Conservation (phyloP, 177 flowering plant species). For the Telopea speciosissima region DNA sequence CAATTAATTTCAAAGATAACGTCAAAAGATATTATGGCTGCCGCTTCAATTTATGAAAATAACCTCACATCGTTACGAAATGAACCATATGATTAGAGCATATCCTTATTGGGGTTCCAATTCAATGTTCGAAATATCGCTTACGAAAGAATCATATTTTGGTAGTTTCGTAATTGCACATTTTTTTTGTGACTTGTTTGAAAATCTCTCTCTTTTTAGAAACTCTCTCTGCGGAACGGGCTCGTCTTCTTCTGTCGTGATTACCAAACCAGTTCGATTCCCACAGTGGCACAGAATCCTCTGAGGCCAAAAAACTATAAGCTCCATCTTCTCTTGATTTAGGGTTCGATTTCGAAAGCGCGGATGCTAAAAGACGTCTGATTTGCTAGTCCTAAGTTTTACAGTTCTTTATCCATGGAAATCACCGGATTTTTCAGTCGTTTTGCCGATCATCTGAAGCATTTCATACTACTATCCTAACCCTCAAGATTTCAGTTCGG, state of each 20-base stretch:
- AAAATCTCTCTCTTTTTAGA: background rate
- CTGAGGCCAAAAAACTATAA: background rate
- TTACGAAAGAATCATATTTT: background rate
- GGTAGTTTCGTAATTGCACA: background rate
- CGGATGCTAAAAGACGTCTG: background rate
- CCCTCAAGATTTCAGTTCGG: background rate
- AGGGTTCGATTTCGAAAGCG: background rate
- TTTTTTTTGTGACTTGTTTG: conserved; percentile 8
- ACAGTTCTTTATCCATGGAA: background rate
- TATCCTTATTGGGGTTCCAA: no score
- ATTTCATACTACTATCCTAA: conserved; percentile 2
- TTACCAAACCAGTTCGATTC: conserved; percentile 1
- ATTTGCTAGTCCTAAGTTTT: background rate
- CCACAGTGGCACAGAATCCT: background rate
- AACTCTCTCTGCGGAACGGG: background rate
- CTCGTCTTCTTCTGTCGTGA: background rate
- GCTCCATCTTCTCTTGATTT: background rate
- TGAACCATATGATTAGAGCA: no score
- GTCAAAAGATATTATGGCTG: background rate
- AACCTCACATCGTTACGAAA: background rate
- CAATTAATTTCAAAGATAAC: no score
- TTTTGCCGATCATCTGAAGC: conserved; percentile 4
- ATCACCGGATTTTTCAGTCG: conserved; percentile 4
- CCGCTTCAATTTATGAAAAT: background rate
- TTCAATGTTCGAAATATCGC: background rate